Conservation (phyloP, 2,329 filamentous ascomycete species). For the Scedosporium apiospermum region DNA sequence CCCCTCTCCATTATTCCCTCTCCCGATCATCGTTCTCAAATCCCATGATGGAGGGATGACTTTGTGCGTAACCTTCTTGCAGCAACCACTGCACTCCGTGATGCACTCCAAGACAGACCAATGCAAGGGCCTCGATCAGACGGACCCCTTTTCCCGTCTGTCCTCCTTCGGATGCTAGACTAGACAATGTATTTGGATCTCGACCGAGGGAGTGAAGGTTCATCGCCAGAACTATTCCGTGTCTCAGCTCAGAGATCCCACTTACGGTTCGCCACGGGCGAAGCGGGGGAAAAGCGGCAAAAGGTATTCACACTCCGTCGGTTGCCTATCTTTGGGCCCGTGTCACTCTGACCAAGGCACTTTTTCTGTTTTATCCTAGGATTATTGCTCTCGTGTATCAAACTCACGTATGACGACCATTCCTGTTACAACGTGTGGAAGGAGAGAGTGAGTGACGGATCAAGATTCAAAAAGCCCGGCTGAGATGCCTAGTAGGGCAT, state of each 20-base stretch:
- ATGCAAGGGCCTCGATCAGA: slow-evolving; percentile 3
- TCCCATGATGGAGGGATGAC: neutral
- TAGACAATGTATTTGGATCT: neutral
- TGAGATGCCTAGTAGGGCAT: neutral
- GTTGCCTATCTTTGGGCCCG: neutral
- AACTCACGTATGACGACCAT: no score
- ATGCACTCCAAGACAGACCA: slow-evolving; percentile 1
- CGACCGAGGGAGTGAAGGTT: neutral
- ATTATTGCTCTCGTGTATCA: no score
- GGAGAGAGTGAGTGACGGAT: no score
- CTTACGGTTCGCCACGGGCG: neutral
- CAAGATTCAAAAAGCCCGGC: no score
- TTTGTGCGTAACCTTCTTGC: neutral
- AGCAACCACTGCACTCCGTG: neutral
- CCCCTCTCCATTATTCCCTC: neutral
- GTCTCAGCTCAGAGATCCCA: neutral
- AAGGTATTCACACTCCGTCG: neutral
- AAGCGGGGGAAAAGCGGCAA: neutral
- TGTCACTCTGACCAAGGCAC: neutral
- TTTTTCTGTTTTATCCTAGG: neutral
- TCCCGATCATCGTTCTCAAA: neutral
- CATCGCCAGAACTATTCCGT: neutral
- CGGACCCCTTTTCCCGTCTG: neutral
- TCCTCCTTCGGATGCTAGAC: neutral
- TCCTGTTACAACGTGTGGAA: no score